Conservation (phyloP, 352 stramenopile species). For the Globisporangium middletonii region DNA sequence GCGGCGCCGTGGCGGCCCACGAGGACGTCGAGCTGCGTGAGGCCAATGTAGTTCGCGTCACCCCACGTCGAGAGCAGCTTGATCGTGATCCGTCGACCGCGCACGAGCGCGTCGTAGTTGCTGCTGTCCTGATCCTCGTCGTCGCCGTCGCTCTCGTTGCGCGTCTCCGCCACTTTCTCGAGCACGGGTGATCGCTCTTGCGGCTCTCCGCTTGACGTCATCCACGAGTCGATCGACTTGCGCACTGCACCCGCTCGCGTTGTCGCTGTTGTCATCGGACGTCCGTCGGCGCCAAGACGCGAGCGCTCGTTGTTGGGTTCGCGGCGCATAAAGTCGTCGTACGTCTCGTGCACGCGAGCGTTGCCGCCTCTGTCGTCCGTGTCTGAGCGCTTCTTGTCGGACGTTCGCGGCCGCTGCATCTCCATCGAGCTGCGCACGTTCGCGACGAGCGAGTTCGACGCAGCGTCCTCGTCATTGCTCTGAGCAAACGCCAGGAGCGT, state of each 20-base stretch:
- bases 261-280: constrained; percentile 45
- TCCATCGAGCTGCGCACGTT: constrained; percentile 39
- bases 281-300: constrained; percentile 15
- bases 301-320: constrained; percentile 7
- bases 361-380: too few species aligned
- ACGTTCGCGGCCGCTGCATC: constrained; percentile 42
- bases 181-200: constrained; percentile 40
- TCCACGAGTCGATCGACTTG: constrained; percentile 43
- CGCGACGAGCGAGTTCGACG: constrained; percentile 24
- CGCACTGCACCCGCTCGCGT: constrained; percentile 11
- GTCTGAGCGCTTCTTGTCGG: constrained; percentile 21
- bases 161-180: constrained; percentile 21
- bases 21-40: constrained; percentile 71
- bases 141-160: constrained; percentile 11
- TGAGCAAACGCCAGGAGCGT: constrained; percentile 17
- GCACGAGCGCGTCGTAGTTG: constrained; percentile 10
- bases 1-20: constrained; percentile 33
- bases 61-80: constrained; percentile 67
- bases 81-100: constrained; percentile 47
- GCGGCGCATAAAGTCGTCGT: constrained; percentile 4
- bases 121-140: constrained; percentile 1
- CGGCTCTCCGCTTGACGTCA: constrained; percentile 27
- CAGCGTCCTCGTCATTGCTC: constrained; percentile 49
- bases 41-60: constrained; percentile 79
- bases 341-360: constrained; percentile 7